Conservation (phyloP, 257 asterid species). For the Solanum acaule region DNA sequence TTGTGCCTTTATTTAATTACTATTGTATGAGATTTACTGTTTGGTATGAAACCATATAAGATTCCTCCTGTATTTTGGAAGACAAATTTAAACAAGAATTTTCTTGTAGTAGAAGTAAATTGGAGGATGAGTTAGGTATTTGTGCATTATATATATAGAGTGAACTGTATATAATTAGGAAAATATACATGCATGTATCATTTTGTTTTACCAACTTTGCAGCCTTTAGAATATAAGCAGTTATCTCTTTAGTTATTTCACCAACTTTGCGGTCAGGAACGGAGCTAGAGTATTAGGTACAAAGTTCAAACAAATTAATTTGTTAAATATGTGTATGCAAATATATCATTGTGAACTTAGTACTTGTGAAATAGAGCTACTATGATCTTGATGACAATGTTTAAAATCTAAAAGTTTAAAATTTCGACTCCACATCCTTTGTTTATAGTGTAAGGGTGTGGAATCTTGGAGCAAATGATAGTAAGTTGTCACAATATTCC, state of each 20-base stretch:
- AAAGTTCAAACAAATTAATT: neutral
- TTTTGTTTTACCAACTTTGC: neutral
- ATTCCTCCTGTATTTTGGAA: neutral
- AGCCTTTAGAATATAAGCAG: neutral
- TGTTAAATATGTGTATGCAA: neutral
- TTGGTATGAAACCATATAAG: neutral
- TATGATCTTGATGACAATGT: neutral
- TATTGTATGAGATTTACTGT: too few relatives aligned
- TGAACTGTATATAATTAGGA: neutral
- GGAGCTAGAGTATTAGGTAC: neutral
- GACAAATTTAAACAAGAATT: neutral
- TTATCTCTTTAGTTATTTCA: neutral
- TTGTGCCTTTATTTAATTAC: too few relatives aligned
- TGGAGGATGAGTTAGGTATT: conserved; percentile 18
- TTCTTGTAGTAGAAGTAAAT: neutral
- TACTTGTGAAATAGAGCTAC: neutral
- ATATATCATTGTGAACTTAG: neutral
- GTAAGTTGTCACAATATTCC: neutral
- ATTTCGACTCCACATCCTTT: neutral
- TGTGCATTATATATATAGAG: conserved; percentile 5
- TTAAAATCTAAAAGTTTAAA: neutral
- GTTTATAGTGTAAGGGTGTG: neutral
- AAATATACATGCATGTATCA: neutral
- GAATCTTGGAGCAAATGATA: neutral
- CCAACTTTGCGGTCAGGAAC: neutral